These are phyloP conservation scores for Asterophora lycoperdoides DNA, from an alignment of 768 basidiomycete genomes.

Conservation along the genomic window DNA sequence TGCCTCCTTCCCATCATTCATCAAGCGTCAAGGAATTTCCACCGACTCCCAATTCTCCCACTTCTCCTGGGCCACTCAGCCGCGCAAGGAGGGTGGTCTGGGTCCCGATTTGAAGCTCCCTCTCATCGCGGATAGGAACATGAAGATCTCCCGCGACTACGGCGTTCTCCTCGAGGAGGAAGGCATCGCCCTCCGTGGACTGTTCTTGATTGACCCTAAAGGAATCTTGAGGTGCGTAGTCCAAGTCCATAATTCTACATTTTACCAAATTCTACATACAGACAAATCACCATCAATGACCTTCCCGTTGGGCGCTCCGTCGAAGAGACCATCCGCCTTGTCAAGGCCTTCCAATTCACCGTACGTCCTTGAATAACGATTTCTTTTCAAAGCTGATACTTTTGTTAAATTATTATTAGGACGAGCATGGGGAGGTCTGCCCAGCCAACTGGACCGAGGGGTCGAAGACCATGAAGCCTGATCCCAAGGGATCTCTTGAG, in stretches of 20 bases:
- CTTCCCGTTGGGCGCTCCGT: slow-evolving; percentile 94
- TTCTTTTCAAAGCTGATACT: neutral
- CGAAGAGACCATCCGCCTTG: slow-evolving; percentile 84
- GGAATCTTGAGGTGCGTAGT: slow-evolving; percentile 58
- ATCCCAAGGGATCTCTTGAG: slow-evolving; percentile 67
- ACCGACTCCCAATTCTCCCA: slow-evolving; percentile 90
- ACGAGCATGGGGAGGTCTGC: slow-evolving; percentile 89
- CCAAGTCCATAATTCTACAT: neutral
- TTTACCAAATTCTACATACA: slow-evolving; percentile 20
- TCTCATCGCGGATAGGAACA: slow-evolving; percentile 73
- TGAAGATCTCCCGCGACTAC: slow-evolving; percentile 80
- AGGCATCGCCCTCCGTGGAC: slow-evolving; percentile 82
- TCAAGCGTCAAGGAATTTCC: slow-evolving; percentile 42
- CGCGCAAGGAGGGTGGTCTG: slow-evolving; percentile 83
- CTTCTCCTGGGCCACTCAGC: slow-evolving; percentile 79
- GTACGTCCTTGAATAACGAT: slow-evolving; percentile 36
- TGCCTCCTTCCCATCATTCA: neutral
- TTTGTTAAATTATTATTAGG: slow-evolving; percentile 37
- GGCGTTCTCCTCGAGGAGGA: slow-evolving; percentile 86
- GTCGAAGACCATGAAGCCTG: slow-evolving; percentile 75
- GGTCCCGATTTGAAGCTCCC: slow-evolving; percentile 86
- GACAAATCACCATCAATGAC: slow-evolving; percentile 88
- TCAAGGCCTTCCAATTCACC: slow-evolving; percentile 92
- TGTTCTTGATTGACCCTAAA: slow-evolving; percentile 85
- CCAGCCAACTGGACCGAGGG: slow-evolving; percentile 89